Conservation (phyloP, 139 green algal genomes). For the Eudorina sp. region DNA sequence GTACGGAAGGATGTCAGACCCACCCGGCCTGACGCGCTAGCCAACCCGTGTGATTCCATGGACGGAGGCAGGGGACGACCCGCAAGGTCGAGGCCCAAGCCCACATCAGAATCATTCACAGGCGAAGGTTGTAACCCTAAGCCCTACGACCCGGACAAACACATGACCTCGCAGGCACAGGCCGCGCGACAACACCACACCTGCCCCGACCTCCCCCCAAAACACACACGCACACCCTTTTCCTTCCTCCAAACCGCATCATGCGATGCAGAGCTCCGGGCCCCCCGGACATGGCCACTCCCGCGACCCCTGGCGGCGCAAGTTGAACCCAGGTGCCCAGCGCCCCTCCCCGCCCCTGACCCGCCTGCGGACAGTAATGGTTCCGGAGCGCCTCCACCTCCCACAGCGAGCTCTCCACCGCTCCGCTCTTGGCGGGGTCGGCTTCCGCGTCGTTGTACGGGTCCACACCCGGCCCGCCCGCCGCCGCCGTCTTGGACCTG, state of each 20-base stretch:
- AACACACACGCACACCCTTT: background rate
- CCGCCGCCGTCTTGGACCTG: background rate
- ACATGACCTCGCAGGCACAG: background rate
- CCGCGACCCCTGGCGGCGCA: too few species aligned
- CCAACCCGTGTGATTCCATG: too few species aligned
- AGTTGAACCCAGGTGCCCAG: too few species aligned
- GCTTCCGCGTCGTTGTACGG: conserved; percentile 69
- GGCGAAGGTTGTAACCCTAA: too few species aligned
- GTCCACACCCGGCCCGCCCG: conserved; percentile 54
- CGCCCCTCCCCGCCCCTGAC: background rate
- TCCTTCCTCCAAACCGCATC: too few species aligned
- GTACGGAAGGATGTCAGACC: too few species aligned
- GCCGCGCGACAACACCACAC: background rate
- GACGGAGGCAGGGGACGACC: too few species aligned
- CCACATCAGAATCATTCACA: background rate
- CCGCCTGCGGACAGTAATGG: conserved; percentile 90
- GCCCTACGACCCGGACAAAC: background rate
- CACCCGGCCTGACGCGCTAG: too few species aligned
- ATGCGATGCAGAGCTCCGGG: too few species aligned
- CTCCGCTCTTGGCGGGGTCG: conserved; percentile 82
- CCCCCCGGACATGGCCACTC: too few species aligned
- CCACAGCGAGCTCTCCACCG: conserved; percentile 95
- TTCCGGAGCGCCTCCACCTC: conserved; percentile 87
- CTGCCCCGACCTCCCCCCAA: too few species aligned
- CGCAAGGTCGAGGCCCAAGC: too few species aligned